Conservation (phyloP, 768 basidiomycete species). For the Symmetrospora coprosmae region DNA sequence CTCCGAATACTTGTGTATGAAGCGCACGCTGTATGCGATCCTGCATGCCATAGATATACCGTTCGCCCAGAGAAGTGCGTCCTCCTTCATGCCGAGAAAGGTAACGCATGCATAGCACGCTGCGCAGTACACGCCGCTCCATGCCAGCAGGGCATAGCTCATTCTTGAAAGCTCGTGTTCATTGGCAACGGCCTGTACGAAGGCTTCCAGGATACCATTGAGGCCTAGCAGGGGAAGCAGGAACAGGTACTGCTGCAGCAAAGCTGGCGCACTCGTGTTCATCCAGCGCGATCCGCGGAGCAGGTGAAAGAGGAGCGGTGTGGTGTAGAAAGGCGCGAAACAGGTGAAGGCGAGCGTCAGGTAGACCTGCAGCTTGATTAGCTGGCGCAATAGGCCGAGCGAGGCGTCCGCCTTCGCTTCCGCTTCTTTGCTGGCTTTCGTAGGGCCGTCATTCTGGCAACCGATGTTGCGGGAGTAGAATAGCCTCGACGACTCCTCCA, state of each 20-base stretch:
- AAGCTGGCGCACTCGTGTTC: conserved; percentile 58
- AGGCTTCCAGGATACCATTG: conserved; percentile 85
- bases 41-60: conserved; percentile 31
- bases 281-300: conserved; percentile 49
- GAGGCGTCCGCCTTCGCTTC: not conserved
- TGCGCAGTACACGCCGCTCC: conserved; percentile 54
- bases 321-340: conserved; percentile 63
- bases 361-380: conserved; percentile 25
- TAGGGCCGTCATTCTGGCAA: conserved; percentile 1
- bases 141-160: conserved; percentile 60
- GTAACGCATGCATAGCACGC: conserved; percentile 43
- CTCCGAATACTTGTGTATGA: not conserved
- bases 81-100: conserved; percentile 46
- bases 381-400: conserved; percentile 15
- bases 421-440: not conserved
- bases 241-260: conserved; percentile 65
- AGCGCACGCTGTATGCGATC: conserved; percentile 23
- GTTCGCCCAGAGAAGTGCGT: conserved; percentile 33
- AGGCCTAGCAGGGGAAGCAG: conserved; percentile 79
- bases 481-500: conserved; percentile 80
- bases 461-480: conserved; percentile 63
- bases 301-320: conserved; percentile 49
- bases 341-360: conserved; percentile 45
- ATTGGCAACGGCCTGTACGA: conserved; percentile 63
- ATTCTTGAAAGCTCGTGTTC: conserved; percentile 55